Conservation (phyloP, 179 eudicot genomes). For the Beta corolliflora region DNA sequence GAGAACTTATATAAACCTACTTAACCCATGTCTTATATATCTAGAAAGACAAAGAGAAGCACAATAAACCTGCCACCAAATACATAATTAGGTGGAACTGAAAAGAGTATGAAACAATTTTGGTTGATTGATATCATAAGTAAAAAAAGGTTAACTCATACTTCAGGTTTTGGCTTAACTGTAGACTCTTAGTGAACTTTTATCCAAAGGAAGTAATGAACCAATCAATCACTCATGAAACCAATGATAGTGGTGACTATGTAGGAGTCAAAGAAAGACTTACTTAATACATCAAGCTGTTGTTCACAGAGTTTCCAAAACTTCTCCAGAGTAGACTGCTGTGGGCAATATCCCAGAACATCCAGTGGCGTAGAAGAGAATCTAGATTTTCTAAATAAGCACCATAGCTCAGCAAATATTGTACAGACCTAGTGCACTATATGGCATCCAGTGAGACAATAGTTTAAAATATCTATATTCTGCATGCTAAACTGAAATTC, state of each 20-base stretch:
- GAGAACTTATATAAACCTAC: too few species aligned
- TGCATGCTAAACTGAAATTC: neutral
- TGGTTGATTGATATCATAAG: too few species aligned
- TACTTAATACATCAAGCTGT: slow-evolving; percentile 71
- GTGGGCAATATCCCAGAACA: slow-evolving; percentile 64
- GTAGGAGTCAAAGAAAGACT: slow-evolving; percentile 17
- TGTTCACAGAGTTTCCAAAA: slow-evolving; percentile 88
- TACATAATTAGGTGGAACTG: too few species aligned
- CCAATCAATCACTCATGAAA: neutral
- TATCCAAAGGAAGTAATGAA: too few species aligned
- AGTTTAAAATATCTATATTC: neutral
- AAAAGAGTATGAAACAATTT: too few species aligned
- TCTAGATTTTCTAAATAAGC: slow-evolving; percentile 65
- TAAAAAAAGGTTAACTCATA: too few species aligned
- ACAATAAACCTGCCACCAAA: too few species aligned
- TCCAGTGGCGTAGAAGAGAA: slow-evolving; percentile 75
- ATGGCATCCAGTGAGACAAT: slow-evolving; percentile 32
- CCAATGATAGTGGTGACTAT: neutral
- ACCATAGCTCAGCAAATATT: slow-evolving; percentile 76
- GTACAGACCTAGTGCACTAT: slow-evolving; percentile 64
- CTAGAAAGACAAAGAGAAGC: too few species aligned
- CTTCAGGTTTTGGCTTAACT: too few species aligned
- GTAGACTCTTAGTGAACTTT: too few species aligned
- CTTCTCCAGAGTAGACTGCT: slow-evolving; percentile 53
- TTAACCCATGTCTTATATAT: too few species aligned